Base-by-base conservation (phyloP, 2,329 filamentous ascomycete genomes). In the Thelonectria blattea region DNA sequence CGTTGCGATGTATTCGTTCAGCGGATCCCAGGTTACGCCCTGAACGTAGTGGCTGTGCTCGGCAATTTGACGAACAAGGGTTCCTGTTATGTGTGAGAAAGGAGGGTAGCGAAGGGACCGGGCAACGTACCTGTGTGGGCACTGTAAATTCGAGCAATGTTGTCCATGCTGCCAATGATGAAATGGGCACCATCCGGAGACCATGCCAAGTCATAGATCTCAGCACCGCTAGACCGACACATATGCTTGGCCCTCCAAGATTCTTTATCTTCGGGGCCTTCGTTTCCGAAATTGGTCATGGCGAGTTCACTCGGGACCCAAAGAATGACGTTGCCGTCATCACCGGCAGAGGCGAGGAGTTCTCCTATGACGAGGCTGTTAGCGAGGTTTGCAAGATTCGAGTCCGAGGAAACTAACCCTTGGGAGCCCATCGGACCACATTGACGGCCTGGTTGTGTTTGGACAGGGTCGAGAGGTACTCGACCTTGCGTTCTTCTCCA, bases 91-190 rank as follows among this genome's bases (percentile, higher is more conserved):
- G 3, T n/a, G 7, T 30, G 10, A 27, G 22, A 41, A 50, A 8
- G 51, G 63, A 52, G 65, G 59, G 56, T 8, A 32, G 30, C 50
- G 56, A 46, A 34, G 18, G 42, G 32, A 17, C 51, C 5, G 14
- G 17, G 37, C 48, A 63, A 68, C 84, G 65, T 81, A 93, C 92
- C 94, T 71, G 91, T 95, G 65, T 91, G 90, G 58, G 93, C 91
- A 77, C 96, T 97, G 82, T 97, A 98, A 70, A 99, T 98, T 61
- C 94, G 87, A 60, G 95, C 93, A 74, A 98, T 90, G 75, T 99
- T 99, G 80, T 99, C 95, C 93, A 99, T 98, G 79, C 95, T 98
- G 41, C 95, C 95, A 22, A 96, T 97, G 70, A 99, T 97, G 80
- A 99, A 97, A 79, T 96, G 95, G 41, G 89, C 82, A 41, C 91